Conservation (phyloP, 441 rosid genomes). For the Brassica balearica region DNA sequence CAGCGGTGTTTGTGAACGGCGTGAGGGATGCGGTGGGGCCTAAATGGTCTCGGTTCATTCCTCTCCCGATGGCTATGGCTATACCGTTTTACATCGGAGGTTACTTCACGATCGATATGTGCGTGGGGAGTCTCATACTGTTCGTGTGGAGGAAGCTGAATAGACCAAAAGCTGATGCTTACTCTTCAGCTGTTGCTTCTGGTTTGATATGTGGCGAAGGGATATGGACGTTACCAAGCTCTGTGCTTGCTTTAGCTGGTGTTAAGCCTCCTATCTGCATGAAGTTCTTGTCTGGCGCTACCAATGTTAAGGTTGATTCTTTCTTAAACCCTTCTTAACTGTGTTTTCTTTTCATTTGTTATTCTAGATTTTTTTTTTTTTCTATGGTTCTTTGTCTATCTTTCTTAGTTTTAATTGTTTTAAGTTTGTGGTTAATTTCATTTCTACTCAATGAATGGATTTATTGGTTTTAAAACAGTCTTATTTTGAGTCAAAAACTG, state of each 20-base stretch:
- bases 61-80: constrained; percentile 65
- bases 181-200: constrained; percentile 56
- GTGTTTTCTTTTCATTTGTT: constrained; percentile 9
- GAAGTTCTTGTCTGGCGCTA: constrained; percentile 53
- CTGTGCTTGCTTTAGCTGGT: constrained; percentile 54
- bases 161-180: constrained; percentile 50
- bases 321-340: constrained; percentile 48
- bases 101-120: constrained; percentile 63
- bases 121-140: constrained; percentile 60
- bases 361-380: background rate
- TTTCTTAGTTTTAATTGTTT: constrained; percentile 21
- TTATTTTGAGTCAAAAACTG: background rate
- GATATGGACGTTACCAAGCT: constrained; percentile 60
- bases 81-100: constrained; percentile 59
- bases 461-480: constrained; percentile 12
- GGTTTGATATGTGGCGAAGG: constrained; percentile 66
- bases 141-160: constrained; percentile 55
- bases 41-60: constrained; percentile 50
- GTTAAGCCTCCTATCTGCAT: constrained; percentile 63
- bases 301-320: constrained; percentile 48
- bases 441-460: constrained; percentile 16
- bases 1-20: constrained; percentile 60
- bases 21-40: constrained; percentile 43
- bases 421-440: constrained; percentile 26
- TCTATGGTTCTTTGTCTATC: background rate